phyloP scores from a whole-genome alignment of 108 stramenopile species.

The Skeletonema costatum region DNA sequence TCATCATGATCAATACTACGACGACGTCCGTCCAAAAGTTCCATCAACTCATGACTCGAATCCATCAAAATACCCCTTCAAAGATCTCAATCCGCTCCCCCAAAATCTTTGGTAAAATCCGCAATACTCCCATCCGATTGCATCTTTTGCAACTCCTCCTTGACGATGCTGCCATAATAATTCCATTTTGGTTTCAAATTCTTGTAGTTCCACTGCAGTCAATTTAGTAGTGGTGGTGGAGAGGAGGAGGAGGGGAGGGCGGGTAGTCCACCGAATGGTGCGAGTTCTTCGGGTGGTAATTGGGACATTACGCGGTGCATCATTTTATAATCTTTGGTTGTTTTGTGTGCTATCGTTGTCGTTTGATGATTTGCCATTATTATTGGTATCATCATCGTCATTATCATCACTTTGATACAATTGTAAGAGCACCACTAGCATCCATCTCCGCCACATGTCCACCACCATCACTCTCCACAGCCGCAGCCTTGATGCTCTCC shows the following conservation, averaged over 20 bases:
- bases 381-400: neutral
- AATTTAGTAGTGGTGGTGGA: slow-evolving; percentile 1
- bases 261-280: slow-evolving; percentile 72
- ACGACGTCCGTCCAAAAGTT: slow-evolving; percentile 11
- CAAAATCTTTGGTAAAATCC: slow-evolving; percentile 71
- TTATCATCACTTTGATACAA: slow-evolving; percentile 1
- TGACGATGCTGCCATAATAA: slow-evolving; percentile 86
- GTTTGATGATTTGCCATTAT: neutral
- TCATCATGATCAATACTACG: neutral
- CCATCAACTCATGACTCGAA: slow-evolving; percentile 20
- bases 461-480: neutral
- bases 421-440: slow-evolving; percentile 11
- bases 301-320: slow-evolving; percentile 84
- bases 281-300: slow-evolving; percentile 76
- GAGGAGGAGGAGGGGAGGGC: slow-evolving; percentile 3
- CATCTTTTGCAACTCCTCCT: slow-evolving; percentile 53
- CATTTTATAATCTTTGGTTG: slow-evolving; percentile 70
- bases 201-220: slow-evolving; percentile 32
- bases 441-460: slow-evolving; percentile 4
- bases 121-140: slow-evolving; percentile 50
- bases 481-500: neutral
- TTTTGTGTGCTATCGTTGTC: too few relatives aligned
- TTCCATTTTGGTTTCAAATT: slow-evolving; percentile 71
- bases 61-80: slow-evolving; percentile 60
- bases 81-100: slow-evolving; percentile 56